phyloP scores from a whole-genome alignment of 2,329 filamentous ascomycete species.

The Fusarium haematococcum region DNA sequence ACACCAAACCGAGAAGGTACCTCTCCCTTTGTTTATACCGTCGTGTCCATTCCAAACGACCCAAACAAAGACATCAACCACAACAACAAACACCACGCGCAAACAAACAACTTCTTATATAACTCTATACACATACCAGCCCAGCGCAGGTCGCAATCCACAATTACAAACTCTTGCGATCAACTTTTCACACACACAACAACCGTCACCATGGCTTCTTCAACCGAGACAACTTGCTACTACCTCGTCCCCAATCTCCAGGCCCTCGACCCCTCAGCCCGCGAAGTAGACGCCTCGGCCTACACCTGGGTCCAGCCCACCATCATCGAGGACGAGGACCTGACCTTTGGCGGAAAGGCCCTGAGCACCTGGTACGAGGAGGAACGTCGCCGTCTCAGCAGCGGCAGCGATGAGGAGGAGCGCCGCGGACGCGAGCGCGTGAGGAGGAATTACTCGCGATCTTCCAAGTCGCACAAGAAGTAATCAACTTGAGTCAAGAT shows the following conservation, averaged over 20 bases:
- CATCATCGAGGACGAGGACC: constrained; percentile 70
- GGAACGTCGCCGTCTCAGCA: constrained; percentile 60
- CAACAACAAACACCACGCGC: constrained; percentile 7
- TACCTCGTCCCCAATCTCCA: constrained; percentile 50
- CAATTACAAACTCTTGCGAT: background rate
- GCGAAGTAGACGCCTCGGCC: constrained; percentile 50
- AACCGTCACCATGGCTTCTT: constrained; percentile 34
- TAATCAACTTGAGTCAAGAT: constrained; percentile 27
- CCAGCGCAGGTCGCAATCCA: constrained; percentile 22
- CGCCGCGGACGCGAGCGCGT: constrained; percentile 54
- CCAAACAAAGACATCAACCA: constrained; percentile 31
- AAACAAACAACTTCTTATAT: constrained; percentile 16
- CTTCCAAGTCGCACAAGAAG: constrained; percentile 48
- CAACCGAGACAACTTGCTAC: constrained; percentile 47
- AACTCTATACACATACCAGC: constrained; percentile 2
- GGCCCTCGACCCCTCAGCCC: constrained; percentile 48
- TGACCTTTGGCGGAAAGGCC: constrained; percentile 71
- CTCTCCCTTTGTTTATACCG: constrained; percentile 32
- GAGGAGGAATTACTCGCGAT: constrained; percentile 45
- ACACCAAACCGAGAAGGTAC: background rate
- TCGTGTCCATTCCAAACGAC: constrained; percentile 30
- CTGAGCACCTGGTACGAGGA: constrained; percentile 72
- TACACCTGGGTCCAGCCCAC: constrained; percentile 65
- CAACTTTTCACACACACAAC: background rate
- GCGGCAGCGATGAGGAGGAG: constrained; percentile 53